Evolutionary conservation across 352 stramenopile genomes (phyloP).

Genomic region (Phytopythium montanum): DNA sequence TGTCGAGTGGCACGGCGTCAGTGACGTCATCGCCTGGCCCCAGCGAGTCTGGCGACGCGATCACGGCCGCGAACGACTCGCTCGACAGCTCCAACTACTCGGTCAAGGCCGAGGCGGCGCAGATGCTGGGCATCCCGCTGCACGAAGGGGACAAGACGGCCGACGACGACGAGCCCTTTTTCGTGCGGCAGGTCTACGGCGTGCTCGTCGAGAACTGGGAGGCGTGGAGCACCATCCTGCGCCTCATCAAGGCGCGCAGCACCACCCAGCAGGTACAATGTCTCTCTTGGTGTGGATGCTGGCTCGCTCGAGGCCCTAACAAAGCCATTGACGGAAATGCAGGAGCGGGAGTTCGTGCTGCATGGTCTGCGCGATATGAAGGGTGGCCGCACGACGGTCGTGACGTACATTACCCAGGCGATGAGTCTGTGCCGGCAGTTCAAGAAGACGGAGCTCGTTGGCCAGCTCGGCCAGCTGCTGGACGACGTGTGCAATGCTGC

Average conservation of each 20-base stretch:
- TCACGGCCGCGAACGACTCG: constrained; percentile 37
- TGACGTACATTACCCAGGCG: constrained; percentile 73
- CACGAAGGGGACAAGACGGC: constrained; percentile 56
- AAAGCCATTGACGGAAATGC: neutral
- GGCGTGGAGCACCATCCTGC: constrained; percentile 79
- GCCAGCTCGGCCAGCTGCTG: constrained; percentile 39
- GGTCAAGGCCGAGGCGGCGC: constrained; percentile 70
- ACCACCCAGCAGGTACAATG: constrained; percentile 67
- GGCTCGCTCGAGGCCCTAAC: neutral
- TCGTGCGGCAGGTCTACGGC: constrained; percentile 65
- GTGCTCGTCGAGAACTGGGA: constrained; percentile 85
- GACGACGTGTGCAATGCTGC: constrained; percentile 15
- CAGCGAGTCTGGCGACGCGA: constrained; percentile 58
- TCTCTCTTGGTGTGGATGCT: neutral
- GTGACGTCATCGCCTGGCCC: constrained; percentile 62
- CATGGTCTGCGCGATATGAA: constrained; percentile 70
- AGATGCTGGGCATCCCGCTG: constrained; percentile 76
- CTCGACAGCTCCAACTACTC: constrained; percentile 74
- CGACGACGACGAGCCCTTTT: constrained; percentile 47
- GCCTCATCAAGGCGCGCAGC: constrained; percentile 65
- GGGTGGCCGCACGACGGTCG: constrained; percentile 45
- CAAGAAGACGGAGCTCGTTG: constrained; percentile 57
- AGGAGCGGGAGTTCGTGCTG: constrained; percentile 82
- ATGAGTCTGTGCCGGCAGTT: constrained; percentile 62
- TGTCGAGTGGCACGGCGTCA: constrained; percentile 45